Percentiles rank a stretch among this genome's conserved stretches.
Evolutionary conservation across 345 rosid species (phyloP).

Genomic region (Eucalyptus guilfoylei): DNA sequence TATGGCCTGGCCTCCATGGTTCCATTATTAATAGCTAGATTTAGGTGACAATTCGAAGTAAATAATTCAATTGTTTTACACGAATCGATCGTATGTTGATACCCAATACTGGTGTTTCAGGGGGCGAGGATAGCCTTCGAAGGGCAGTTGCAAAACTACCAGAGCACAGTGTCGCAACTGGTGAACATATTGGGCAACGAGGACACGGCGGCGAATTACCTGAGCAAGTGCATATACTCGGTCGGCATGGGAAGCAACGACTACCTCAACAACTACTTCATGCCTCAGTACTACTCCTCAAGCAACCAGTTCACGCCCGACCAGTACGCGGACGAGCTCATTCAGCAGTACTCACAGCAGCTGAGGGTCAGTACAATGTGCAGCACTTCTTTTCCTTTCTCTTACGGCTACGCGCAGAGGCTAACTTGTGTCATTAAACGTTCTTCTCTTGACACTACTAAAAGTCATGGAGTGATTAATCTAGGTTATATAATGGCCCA

Average conservation of each 20-base stretch:
- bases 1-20: neutral
- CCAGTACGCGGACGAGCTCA: conserved; percentile 51
- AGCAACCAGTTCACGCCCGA: conserved; percentile 41
- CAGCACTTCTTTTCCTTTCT: neutral
- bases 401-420: neutral
- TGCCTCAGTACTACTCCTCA: conserved; percentile 51
- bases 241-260: conserved; percentile 92
- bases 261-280: conserved; percentile 89
- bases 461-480: neutral
- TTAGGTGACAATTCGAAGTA: neutral
- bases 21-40: neutral
- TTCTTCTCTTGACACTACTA: neutral
- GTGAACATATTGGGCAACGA: conserved; percentile 57
- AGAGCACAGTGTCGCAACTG: conserved; percentile 43
- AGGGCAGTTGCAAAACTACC: conserved; percentile 65
- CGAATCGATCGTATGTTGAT: neutral
- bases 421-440: neutral
- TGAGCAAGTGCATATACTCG: conserved; percentile 62
- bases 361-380: conserved; percentile 23
- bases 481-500: neutral
- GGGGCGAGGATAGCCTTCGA: conserved; percentile 65
- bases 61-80: neutral
- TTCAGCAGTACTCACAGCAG: conserved; percentile 40
- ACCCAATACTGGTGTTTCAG: conserved; percentile 1
- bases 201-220: conserved; percentile 36